These are phyloP conservation scores for Lactarius pseudohatsudake DNA, from an alignment of 768 basidiomycete genomes.

Conservation along the genomic window DNA sequence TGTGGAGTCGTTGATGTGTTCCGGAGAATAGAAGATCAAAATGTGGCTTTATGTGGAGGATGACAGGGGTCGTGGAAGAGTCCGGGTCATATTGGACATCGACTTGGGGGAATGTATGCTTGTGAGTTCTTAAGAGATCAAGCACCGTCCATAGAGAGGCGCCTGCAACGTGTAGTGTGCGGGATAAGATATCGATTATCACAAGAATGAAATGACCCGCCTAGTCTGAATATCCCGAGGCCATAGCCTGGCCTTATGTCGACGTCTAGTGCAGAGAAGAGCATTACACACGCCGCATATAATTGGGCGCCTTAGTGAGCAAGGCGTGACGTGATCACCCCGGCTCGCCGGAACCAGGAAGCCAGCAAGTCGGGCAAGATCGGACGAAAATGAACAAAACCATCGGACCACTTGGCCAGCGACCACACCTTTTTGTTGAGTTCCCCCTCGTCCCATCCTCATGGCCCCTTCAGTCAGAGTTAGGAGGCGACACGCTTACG, in stretches of 20 bases:
- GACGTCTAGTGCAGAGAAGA: slow-evolving; percentile 71
- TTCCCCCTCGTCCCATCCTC: not conserved
- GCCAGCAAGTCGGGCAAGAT: slow-evolving; percentile 5
- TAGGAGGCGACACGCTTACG: slow-evolving; percentile 19
- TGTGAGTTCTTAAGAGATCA: slow-evolving; percentile 62
- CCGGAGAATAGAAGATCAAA: slow-evolving; percentile 85
- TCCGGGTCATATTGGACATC: slow-evolving; percentile 83
- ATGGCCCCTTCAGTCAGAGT: slow-evolving; percentile 26
- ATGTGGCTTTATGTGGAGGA: slow-evolving; percentile 78
- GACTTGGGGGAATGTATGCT: slow-evolving; percentile 74
- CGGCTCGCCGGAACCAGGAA: not conserved
- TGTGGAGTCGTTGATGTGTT: slow-evolving; percentile 74
- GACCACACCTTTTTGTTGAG: not conserved
- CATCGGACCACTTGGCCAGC: not conserved
- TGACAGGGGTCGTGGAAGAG: slow-evolving; percentile 66
- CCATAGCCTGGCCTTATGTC: slow-evolving; percentile 76
- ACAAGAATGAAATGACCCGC: slow-evolving; percentile 40
- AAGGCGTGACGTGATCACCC: not conserved
- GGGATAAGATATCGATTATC: slow-evolving; percentile 5
- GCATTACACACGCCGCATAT: slow-evolving; percentile 11
- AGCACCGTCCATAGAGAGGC: slow-evolving; percentile 77
- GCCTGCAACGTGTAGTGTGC: slow-evolving; percentile 41
- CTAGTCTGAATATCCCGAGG: slow-evolving; percentile 73
- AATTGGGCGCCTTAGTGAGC: not conserved
- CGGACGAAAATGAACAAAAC: not conserved